phyloP scores from a whole-genome alignment of 2,329 filamentous ascomycete species.

The Cladosporium sp. region DNA sequence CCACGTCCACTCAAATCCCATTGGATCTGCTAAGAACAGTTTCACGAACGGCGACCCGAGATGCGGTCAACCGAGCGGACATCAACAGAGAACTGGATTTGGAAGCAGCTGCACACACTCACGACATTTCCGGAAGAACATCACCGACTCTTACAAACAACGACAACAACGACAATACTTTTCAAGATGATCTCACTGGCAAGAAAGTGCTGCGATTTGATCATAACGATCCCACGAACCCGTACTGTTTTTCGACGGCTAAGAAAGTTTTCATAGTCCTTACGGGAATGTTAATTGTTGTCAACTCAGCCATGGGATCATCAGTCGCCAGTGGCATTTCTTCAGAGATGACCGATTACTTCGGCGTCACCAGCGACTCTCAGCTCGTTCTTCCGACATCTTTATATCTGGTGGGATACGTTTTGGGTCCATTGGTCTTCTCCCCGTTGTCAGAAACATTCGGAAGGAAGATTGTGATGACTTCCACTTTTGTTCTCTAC shows the following conservation, averaged over 20 bases:
- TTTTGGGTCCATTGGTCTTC: slow-evolving; percentile 41
- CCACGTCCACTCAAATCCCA: not conserved
- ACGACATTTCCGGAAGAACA: slow-evolving; percentile 4
- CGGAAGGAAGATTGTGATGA: slow-evolving; percentile 44
- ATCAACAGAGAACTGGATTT: slow-evolving; percentile 5
- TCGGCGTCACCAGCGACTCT: slow-evolving; percentile 47
- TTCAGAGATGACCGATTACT: slow-evolving; percentile 51
- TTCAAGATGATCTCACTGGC: not conserved
- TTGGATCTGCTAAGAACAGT: not conserved
- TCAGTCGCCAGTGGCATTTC: slow-evolving; percentile 56
- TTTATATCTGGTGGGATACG: slow-evolving; percentile 49
- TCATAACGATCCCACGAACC: slow-evolving; percentile 30
- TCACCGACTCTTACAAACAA: slow-evolving; percentile 1
- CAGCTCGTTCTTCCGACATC: slow-evolving; percentile 46
- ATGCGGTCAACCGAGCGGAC: slow-evolving; percentile 2
- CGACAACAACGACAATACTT: not conserved
- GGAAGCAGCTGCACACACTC: not conserved
- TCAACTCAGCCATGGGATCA: slow-evolving; percentile 66
- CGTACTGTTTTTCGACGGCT: slow-evolving; percentile 28
- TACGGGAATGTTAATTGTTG: slow-evolving; percentile 55
- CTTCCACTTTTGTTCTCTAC: slow-evolving; percentile 47
- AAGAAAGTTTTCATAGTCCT: slow-evolving; percentile 55
- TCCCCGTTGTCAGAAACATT: slow-evolving; percentile 43
- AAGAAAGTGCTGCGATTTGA: slow-evolving; percentile 29
- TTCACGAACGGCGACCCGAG: not conserved